A percentile compares a stretch with the other conserved stretches of the same genome.
Evolutionary conservation across 2,329 filamentous ascomycete genomes (phyloP).

Genomic region (Metarhizium brunneum): DNA sequence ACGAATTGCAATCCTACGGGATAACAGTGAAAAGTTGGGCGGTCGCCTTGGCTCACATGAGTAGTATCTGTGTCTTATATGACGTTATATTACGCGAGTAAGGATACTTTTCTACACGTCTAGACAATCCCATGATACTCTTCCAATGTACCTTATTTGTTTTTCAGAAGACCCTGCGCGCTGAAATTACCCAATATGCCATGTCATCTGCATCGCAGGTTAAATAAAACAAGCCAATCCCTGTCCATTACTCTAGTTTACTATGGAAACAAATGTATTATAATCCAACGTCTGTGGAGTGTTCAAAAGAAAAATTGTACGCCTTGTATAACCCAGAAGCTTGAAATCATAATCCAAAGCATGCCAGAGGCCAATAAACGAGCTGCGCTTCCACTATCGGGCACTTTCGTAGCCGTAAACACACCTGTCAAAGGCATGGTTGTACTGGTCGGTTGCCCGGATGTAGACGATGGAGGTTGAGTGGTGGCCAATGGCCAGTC

Average conservation of each 20-base stretch:
- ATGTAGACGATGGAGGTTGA: conserved; percentile 12
- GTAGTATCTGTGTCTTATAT: no score
- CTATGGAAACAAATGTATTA: background rate
- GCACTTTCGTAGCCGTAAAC: conserved; percentile 26
- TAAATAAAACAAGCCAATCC: no score
- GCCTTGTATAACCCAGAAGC: background rate
- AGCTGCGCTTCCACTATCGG: conserved; percentile 6
- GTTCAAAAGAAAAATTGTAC: background rate
- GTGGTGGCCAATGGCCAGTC: conserved; percentile 31
- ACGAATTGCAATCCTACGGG: no score
- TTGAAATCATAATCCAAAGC: background rate
- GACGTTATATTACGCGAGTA: no score
- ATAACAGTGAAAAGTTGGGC: no score
- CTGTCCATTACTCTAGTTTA: background rate
- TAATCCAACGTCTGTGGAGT: background rate
- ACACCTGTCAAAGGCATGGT: conserved; percentile 21
- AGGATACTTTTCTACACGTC: no score
- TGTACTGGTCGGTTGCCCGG: conserved; percentile 9
- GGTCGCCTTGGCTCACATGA: no score
- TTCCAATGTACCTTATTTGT: no score
- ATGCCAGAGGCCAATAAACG: background rate
- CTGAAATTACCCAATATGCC: no score
- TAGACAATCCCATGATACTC: no score
- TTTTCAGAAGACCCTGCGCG: no score
- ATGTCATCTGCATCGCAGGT: no score